Evolutionary conservation across 176 grass and related monocot species (phyloP), one percentile per base, ranked within the genome.

Genomic region (Tuctoria greenei): DNA sequence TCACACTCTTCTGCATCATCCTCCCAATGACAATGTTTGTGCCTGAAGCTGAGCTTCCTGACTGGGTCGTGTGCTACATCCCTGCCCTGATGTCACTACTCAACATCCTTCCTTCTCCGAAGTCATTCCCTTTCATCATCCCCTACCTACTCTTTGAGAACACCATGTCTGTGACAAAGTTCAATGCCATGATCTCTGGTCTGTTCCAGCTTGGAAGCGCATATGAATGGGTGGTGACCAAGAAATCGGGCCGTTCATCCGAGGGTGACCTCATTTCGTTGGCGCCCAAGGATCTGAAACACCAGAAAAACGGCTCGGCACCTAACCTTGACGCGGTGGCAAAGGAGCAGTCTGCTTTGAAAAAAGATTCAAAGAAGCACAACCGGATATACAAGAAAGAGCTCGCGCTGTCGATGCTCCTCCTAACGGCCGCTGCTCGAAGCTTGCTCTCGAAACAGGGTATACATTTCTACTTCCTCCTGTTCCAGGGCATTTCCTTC

Each of bases 1-100:
- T 99, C 83, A 99, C 92, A 4, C 87, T 99, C 20, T 99, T 99
- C 78, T 99, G 96, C 83, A 85, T 99, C 82, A 99, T 99, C 83
- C 96, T 99, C 47, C 96, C 96, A 13, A 90, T 95, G 89, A 92
- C 96, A 7, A 99, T 99, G 96, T 99, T 99, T 73, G 96, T 99
- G 64, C 96, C 96, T 3, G 96, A 99, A 82, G 96, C 96, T 1
- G 87, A 95, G 74, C 96, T 99, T 10, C 96, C 96, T 14, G 87
- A 86, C 37, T 95, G 92, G 96, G 96, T 99, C 0, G 96, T 99
- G 31, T 99, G 96, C 81, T 99, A 99, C 64, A 81, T 99, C 14
- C 96, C 96, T 0, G 96, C 92, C 49, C 66, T 78, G 92, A n/a
- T n/a, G n/a, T n/a, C n/a, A n/a, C n/a, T n/a, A n/a, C n/a, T n/a